Evolutionary conservation across 805 yeast genomes (phyloP).

Genomic region (Priceomyces castillae): DNA sequence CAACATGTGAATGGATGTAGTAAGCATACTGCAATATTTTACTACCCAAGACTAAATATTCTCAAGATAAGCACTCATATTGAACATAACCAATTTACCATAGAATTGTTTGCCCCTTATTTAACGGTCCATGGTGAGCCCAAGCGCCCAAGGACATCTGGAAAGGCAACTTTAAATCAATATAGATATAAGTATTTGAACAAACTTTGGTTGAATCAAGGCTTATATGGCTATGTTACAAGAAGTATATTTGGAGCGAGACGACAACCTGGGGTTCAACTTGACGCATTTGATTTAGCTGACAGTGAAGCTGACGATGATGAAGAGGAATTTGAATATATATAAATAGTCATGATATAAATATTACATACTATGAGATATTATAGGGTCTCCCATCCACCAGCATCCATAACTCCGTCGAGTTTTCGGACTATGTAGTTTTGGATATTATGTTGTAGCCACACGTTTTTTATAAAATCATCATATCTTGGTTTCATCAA

Average conservation of each 20-base stretch:
- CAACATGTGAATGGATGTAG: constrained; percentile 28
- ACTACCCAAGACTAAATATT: constrained; percentile 24
- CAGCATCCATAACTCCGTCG: constrained; percentile 77
- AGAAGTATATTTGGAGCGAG: constrained; percentile 28
- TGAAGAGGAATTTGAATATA: constrained; percentile 16
- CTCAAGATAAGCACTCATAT: constrained; percentile 23
- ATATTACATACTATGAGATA: not conserved
- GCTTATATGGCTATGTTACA: constrained; percentile 47
- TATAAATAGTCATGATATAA: not conserved
- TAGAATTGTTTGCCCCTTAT: constrained; percentile 61
- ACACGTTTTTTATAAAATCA: constrained; percentile 59
- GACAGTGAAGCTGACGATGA: constrained; percentile 19
- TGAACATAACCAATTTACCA: constrained; percentile 22
- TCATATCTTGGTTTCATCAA: constrained; percentile 62
- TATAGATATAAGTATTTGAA: constrained; percentile 57
- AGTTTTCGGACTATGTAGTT: constrained; percentile 75
- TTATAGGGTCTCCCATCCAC: constrained; percentile 92
- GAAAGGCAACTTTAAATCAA: constrained; percentile 55
- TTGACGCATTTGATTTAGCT: constrained; percentile 16
- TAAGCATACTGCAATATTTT: constrained; percentile 25
- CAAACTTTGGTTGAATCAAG: constrained; percentile 61
- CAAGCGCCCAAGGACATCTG: constrained; percentile 51
- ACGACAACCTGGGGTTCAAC: constrained; percentile 9
- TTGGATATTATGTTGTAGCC: constrained; percentile 79
- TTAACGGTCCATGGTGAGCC: constrained; percentile 75